phyloP scores from a whole-genome alignment of 1,284 basidiomycete genomes.

The Ceratobasidium papillatum region DNA sequence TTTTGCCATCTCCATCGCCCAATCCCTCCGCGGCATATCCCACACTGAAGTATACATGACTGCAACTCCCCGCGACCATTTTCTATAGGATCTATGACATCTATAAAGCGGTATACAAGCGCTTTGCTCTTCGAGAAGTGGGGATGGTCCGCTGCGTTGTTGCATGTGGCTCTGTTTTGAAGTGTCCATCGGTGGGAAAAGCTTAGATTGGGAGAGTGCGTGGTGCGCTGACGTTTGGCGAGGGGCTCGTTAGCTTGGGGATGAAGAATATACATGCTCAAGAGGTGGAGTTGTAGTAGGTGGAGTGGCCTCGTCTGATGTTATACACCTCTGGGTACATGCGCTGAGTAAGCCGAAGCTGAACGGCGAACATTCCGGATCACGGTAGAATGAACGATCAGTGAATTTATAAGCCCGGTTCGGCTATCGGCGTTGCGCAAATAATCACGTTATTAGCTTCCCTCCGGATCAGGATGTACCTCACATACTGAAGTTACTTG shows the following conservation, averaged over 20 bases:
- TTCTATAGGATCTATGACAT: neutral
- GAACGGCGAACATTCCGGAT: neutral
- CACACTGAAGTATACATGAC: neutral
- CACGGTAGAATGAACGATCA: slow-evolving; percentile 1
- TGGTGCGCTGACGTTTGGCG: neutral
- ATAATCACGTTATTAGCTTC: too few relatives aligned
- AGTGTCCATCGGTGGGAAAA: neutral
- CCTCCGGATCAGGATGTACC: too few relatives aligned
- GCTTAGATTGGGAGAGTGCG: neutral
- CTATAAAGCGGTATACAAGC: slow-evolving; percentile 9
- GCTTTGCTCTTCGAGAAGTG: neutral
- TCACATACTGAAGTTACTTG: too few relatives aligned
- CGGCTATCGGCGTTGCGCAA: neutral
- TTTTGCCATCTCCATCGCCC: neutral
- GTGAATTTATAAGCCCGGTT: neutral
- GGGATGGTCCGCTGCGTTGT: neutral
- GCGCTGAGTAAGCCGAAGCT: neutral
- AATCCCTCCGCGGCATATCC: neutral
- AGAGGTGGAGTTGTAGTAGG: neutral
- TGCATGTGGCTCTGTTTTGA: neutral
- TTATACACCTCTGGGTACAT: neutral
- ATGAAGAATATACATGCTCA: neutral
- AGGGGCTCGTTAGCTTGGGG: neutral
- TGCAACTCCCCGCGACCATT: neutral
- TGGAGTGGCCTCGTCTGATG: neutral